Percentiles rank a stretch among this genome's conserved stretches.
Conservation (phyloP, 176 grass and related monocot genomes). For the maize (Zea mays) region DNA sequence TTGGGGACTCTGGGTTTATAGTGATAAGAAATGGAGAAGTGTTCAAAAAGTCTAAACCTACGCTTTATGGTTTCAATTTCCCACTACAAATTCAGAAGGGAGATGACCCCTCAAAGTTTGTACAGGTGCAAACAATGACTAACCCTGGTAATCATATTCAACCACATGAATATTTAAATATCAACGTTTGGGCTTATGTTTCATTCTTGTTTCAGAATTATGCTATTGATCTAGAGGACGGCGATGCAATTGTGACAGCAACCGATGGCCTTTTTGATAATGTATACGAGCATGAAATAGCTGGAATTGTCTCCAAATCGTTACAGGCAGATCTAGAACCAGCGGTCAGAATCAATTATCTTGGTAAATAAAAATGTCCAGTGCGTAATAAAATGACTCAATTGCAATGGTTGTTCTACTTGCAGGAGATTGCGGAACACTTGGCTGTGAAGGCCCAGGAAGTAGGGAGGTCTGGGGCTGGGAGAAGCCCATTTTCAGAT, state of each 20-base stretch:
- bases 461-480: conserved; percentile 69
- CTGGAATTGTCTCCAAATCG: conserved; percentile 61
- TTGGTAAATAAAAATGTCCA: background rate
- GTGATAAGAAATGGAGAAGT: conserved; percentile 82
- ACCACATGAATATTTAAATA: background rate
- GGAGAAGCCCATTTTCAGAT: conserved; percentile 85
- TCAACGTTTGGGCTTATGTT: background rate
- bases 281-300: conserved; percentile 69
- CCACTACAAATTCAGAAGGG: conserved; percentile 90
- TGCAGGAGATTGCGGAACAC: conserved; percentile 78
- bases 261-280: conserved; percentile 88
- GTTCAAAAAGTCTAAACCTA: conserved; percentile 68
- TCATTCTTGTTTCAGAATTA: conserved; percentile 52
- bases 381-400: background rate
- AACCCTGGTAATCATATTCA: background rate
- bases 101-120: conserved; percentile 68
- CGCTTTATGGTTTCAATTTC: conserved; percentile 98
- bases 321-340: conserved; percentile 61
- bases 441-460: conserved; percentile 63
- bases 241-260: conserved; percentile 69
- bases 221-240: conserved; percentile 67
- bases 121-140: conserved; percentile 50
- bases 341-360: conserved; percentile 43
- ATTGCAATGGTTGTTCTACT: conserved; percentile 5
- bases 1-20: conserved; percentile 91